Evolutionary conservation across 495 filamentous ascomycete genomes (phyloP), one percentile per base, ranked within the genome.

Genomic region (Elasticomyces elasticus): DNA sequence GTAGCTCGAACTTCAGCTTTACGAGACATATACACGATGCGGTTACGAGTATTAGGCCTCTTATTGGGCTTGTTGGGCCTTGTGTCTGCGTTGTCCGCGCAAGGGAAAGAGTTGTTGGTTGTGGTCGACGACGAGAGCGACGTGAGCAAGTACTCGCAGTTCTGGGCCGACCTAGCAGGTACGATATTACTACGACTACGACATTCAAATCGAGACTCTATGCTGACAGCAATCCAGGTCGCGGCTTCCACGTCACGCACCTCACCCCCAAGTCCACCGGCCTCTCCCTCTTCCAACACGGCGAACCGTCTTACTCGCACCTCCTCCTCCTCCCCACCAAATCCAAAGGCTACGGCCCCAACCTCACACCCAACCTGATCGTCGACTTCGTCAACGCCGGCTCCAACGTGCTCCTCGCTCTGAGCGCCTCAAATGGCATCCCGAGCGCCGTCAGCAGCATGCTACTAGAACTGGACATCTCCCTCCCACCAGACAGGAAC

Each of bases 351-450:
- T 82, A 94, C 51, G 92, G 92, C 28, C 92, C 92, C 54, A 76
- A 83, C 48, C 73, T 98, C 59, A 92, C 87, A 27, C 86, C 91
- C 35, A 86, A 87, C 61, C 73, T 84, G 62, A 80, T 98, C 58
- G 80, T 96, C 64, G 80, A 97, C 56, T 98, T 95, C 75, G 72
- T 94, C 69, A 89, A 92, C 71, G 79, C 82, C 23, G 77, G 90
- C 40, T 94, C 94, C 68, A 98, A 97, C 72, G 81, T 98, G 67
- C 78, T 98, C 48, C 72, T 96, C 48, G 76, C 86, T n/a, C 85
- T 96, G 61, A 88, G 86, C 49, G 79, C 84, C 52, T 81, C 83
- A 52, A 72, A 77, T 46, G 68, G 84, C 5, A 85, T 85, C 9
- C 85, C 94, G 28, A 82, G 82, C 59, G 80, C 84, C 49, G 75